Conservation (phyloP, 2,329 filamentous ascomycete genomes). For the Colletotrichum spinosum region DNA sequence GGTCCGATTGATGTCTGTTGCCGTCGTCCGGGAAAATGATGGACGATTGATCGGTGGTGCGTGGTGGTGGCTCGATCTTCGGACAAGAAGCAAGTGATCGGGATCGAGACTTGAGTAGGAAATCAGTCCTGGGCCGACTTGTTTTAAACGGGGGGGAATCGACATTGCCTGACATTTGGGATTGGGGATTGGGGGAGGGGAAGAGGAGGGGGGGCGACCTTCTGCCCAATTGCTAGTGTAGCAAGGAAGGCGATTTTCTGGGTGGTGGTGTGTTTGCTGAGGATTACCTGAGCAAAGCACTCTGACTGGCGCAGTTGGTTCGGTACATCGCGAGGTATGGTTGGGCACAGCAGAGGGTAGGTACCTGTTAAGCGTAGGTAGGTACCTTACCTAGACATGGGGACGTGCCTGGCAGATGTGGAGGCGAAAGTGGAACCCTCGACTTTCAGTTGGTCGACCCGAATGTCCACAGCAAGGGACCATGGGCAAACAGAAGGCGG, state of each 20-base stretch:
- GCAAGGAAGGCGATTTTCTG: background rate
- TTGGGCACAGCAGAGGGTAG: no score
- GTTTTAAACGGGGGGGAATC: slow-evolving; percentile 7
- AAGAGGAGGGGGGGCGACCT: slow-evolving; percentile 10
- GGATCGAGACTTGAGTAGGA: slow-evolving; percentile 17
- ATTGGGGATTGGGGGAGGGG: background rate
- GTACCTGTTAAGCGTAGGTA: no score
- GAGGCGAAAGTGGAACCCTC: no score
- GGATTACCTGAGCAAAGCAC: background rate
- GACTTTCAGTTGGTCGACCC: no score
- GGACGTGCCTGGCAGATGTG: no score
- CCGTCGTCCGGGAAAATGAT: no score
- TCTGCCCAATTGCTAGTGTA: background rate
- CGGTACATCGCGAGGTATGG: no score
- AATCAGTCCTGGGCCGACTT: background rate
- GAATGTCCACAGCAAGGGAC: no score
- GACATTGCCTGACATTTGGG: slow-evolving; percentile 6
- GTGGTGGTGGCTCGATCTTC: slow-evolving; percentile 22
- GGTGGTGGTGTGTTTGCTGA: background rate
- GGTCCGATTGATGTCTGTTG: no score
- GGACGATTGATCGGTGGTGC: background rate
- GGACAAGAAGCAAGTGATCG: slow-evolving; percentile 22
- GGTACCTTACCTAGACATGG: no score
- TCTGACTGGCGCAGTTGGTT: background rate
- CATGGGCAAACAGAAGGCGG: no score